Base-by-base conservation (phyloP, 352 stramenopile species). In the Phytopythium delawarense region DNA sequence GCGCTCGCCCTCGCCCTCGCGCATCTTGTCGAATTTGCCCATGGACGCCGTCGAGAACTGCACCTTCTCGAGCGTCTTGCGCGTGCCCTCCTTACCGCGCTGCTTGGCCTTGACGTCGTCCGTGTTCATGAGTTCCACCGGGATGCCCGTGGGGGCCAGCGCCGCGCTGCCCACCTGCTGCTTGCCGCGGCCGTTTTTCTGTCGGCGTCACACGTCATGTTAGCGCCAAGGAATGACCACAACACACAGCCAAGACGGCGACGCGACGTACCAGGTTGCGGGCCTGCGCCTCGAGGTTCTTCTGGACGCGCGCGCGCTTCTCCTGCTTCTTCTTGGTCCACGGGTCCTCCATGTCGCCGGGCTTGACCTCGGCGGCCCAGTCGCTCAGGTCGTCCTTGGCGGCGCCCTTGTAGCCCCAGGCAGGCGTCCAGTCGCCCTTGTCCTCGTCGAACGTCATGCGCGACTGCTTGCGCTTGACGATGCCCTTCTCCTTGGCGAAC, bases 401-500 rank as follows among this genome's bases (percentile, higher is more conserved):
- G 0, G 84, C 76, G 55, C 79, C 76, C 61, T 98, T 95, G 75
- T 98, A 98, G 48, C 94, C 94, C 84, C 88, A 98, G 52, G 94
- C 72, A 39, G 96, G 95, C 60, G 84, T 85, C 93, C 94, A 99
- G 69, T 97, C 87, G 50, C 91, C 88, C 59, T 80, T 97, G 18
- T 81, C 63, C 70, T 99, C 97, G 67, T 99, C 97, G 60, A 94
- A 99, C 50, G 96, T 79, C 88, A 98, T 99, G 62, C 97, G 89
- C 37, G 85, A 96, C 69, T 97, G 95, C 76, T 99, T 99, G 63
- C 94, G 92, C 67, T 98, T 97, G 52, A 94, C 80, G 69, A 99
- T 99, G 61, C 97, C 97, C 79, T 99, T 98, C 63, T 98, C 88
- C 68, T 97, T 93, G 32, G 97, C 97, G 76, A 99, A 99, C 70